A percentile compares a stretch with the other conserved stretches of the same genome.
phyloP scores from a whole-genome alignment of 2,329 filamentous ascomycete species.

The Beauveria brongniartii region DNA sequence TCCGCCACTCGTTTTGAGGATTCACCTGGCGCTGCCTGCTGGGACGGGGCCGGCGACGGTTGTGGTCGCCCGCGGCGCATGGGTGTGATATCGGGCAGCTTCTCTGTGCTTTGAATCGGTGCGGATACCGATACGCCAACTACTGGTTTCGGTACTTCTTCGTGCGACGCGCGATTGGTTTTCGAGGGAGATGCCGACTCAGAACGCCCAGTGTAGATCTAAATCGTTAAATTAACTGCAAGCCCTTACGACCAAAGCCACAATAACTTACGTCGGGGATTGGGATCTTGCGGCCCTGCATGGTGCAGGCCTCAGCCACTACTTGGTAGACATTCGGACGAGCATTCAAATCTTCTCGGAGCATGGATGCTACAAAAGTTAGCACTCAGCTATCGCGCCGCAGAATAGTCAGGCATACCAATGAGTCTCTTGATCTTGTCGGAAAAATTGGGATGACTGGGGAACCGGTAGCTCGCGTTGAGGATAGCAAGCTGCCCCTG shows the following conservation, averaged over 20 bases:
- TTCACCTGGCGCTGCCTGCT: conserved; percentile 38
- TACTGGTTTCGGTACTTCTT: conserved; percentile 46
- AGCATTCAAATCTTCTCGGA: conserved; percentile 68
- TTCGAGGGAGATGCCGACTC: conserved; percentile 44
- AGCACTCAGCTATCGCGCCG: conserved; percentile 12
- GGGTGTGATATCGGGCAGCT: conserved; percentile 81
- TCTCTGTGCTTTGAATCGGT: conserved; percentile 60
- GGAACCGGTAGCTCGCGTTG: conserved; percentile 91
- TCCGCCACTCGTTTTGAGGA: conserved; percentile 59
- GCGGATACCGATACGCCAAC: conserved; percentile 77
- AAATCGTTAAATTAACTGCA: neutral
- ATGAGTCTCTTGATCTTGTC: conserved; percentile 85
- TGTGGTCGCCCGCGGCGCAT: conserved; percentile 77
- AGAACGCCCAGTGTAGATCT: conserved; percentile 55
- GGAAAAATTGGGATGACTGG: conserved; percentile 80
- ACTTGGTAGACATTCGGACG: conserved; percentile 95
- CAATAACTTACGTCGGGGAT: conserved; percentile 71
- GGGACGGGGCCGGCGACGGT: conserved; percentile 25
- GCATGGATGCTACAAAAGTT: conserved; percentile 63
- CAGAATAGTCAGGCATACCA: conserved; percentile 39
- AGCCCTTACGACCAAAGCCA: conserved; percentile 10
- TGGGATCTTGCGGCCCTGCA: conserved; percentile 80
- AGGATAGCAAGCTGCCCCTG: conserved; percentile 95
- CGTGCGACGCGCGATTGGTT: conserved; percentile 25
- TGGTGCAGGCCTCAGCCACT: conserved; percentile 73